These are phyloP conservation scores for Saitozyma podzolica DNA, from an alignment of 768 basidiomycete species.

Conservation along the genomic window DNA sequence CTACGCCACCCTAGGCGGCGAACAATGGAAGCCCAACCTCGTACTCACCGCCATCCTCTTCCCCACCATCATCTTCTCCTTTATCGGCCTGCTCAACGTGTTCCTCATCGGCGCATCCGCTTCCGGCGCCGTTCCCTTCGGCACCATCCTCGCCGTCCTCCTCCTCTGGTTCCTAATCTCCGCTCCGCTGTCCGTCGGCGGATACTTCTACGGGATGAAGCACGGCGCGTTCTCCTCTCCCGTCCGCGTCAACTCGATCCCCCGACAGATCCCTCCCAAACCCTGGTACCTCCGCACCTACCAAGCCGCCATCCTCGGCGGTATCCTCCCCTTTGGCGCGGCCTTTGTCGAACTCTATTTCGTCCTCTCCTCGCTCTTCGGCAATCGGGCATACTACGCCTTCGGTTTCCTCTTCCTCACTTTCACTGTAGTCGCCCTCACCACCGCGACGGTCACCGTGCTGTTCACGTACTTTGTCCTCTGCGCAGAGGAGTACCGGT, in stretches of 20 bases:
- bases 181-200: conserved; percentile 80
- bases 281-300: conserved; percentile 81
- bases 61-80: conserved; percentile 76
- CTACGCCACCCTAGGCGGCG: conserved; percentile 76
- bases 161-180: conserved; percentile 92
- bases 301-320: conserved; percentile 77
- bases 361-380: conserved; percentile 85
- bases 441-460: conserved; percentile 87
- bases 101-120: conserved; percentile 81
- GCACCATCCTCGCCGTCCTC: conserved; percentile 84
- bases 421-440: conserved; percentile 75
- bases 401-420: conserved; percentile 93
- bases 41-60: conserved; percentile 85
- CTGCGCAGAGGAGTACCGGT: conserved; percentile 94
- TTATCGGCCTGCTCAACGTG: conserved; percentile 87
- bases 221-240: conserved; percentile 84
- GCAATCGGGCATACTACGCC: conserved; percentile 69
- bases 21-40: conserved; percentile 73
- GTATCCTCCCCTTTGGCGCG: conserved; percentile 90
- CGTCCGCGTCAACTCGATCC: conserved; percentile 86
- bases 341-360: conserved; percentile 95
- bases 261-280: conserved; percentile 87
- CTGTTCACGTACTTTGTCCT: conserved; percentile 70
- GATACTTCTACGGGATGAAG: conserved; percentile 80
- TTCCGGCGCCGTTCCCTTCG: conserved; percentile 94